Evolutionary conservation across 1,284 basidiomycete species (phyloP), one percentile per base, ranked within the genome.

Genomic region (Paramarasmius palmivorus): DNA sequence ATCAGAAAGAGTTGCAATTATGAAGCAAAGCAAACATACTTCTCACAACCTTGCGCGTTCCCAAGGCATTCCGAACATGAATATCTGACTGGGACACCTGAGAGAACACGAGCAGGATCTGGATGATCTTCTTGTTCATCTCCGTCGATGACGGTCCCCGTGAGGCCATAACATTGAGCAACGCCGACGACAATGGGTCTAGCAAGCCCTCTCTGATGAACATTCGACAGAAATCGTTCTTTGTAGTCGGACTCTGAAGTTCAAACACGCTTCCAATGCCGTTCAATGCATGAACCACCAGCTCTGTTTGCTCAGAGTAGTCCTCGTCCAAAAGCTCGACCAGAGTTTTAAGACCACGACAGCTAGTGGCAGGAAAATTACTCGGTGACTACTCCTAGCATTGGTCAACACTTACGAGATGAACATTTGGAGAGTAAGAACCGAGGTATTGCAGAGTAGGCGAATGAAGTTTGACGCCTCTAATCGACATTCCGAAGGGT

Each of bases 141-240:
- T 90, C 87, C 3, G 82, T 77, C 2, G 86, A 83, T 2, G 83
- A 72, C 14, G 84, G 78, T 50, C 85, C 86, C 17, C 83, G 81
- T 59, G 83, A 89, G 3, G 83, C 81, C 77, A 95, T 90, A 52
- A 98, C 91, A 61, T 92, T 91, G 50, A 96, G 75, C 37, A 99
- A 71, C 0, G 95, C 95, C 0, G 90, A 88, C 0, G 95, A 94
- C 1, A 99, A 73, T 0, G 96, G 96, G 61, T 98, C 95, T 35
- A 98, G 77, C 4, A 98, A 77, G 15, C 95, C 95, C 70, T 98
- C 96, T 22, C 93, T 84, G 29, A 97, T 94, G 72, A 98, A 95
- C 92, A 98, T 97, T 15, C 96, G 85, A 67, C 95, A 98, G 67
- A 98, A 98, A 71, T 98, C 96, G 66, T 96, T 98, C 65, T 97